phyloP scores from a whole-genome alignment of 768 basidiomycete genomes.

The Pleurotus citrinopileatus region DNA sequence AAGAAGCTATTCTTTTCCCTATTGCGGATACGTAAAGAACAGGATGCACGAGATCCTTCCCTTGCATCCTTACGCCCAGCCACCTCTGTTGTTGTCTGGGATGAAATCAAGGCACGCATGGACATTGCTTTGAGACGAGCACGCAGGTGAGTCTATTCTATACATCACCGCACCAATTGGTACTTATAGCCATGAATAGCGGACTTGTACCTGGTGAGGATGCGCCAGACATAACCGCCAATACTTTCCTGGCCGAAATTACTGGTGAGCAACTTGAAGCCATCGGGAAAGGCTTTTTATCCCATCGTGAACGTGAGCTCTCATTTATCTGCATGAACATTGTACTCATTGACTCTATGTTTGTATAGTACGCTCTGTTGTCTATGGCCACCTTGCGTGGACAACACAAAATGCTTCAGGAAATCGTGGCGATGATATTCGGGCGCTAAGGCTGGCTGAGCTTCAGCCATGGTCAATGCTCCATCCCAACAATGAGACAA shows the following conservation, averaged over 20 bases:
- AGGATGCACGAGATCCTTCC: slow-evolving; percentile 21
- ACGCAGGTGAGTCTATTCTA: slow-evolving; percentile 12
- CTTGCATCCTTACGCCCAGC: slow-evolving; percentile 17
- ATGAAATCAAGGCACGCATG: slow-evolving; percentile 24
- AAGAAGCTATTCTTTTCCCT: slow-evolving; percentile 28
- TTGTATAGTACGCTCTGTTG: slow-evolving; percentile 16
- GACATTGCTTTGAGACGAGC: slow-evolving; percentile 21
- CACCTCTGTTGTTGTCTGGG: slow-evolving; percentile 22
- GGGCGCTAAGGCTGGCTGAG: slow-evolving; percentile 21
- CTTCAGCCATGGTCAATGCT: slow-evolving; percentile 23
- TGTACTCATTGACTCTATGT: not conserved
- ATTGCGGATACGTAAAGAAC: slow-evolving; percentile 26
- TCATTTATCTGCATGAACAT: not conserved
- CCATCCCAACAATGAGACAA: slow-evolving; percentile 21
- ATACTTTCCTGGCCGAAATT: slow-evolving; percentile 26
- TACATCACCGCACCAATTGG: no score
- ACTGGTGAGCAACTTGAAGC: slow-evolving; percentile 21
- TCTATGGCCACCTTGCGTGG: slow-evolving; percentile 28
- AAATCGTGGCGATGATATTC: slow-evolving; percentile 29
- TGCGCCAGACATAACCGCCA: slow-evolving; percentile 27
- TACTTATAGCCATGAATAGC: no score
- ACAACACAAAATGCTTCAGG: slow-evolving; percentile 24
- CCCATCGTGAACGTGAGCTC: slow-evolving; percentile 24
- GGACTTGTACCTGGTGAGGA: slow-evolving; percentile 26
- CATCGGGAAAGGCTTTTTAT: slow-evolving; percentile 23